Base-by-base conservation (phyloP, 192 early-diverging fungal species). In the Spizellomyces punctatus region DNA sequence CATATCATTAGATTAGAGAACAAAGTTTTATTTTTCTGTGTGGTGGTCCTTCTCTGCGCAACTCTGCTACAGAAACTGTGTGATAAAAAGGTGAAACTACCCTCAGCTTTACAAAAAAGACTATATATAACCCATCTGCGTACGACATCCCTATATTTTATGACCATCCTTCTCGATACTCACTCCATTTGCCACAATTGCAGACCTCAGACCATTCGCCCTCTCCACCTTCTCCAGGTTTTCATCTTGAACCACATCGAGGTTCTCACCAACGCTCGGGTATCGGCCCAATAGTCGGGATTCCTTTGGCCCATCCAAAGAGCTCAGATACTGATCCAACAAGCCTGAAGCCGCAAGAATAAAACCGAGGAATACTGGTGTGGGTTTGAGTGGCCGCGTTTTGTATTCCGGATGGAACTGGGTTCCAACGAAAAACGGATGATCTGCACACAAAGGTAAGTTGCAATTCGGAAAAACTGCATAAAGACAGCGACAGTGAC, bases 321-420 rank as follows among this genome's bases (percentile, higher is more conserved):
- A 36, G 21, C 12, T 69, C 7, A 81, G 58, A 63, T 86, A 90
- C 12, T 72, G 74, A 22, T 88, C 74, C 47, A 95, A 76, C 71
- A 91, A 79, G 21, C 90, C 91, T 14, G 89, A 82, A 56, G 96
- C 86, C 54, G 96, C 96, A 65, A 94, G 75, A 71, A 99, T 86
- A 42, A 99, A 89, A 55, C 98, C 98, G 16, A 95, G 79, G 87
- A 98, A 99, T 12, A 90, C 85, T 48, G 98, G 94, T 8, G 91
- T 90, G 10, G 98, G 98, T 74, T 85, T 90, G 56, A 98, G 81
- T 5, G 98, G 98, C 46, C 95, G 90, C 46, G 95, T 98, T 60
- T 96, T 84, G 86, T 95, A 96, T 81, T 99, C 98, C 42, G 98
- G 98, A 71, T 99, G 98, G 77, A 91, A 98, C 87, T 99, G 98